phyloP scores from a whole-genome alignment of 1,139 yeast genomes.

The Sugiyamaella xylanicola region DNA sequence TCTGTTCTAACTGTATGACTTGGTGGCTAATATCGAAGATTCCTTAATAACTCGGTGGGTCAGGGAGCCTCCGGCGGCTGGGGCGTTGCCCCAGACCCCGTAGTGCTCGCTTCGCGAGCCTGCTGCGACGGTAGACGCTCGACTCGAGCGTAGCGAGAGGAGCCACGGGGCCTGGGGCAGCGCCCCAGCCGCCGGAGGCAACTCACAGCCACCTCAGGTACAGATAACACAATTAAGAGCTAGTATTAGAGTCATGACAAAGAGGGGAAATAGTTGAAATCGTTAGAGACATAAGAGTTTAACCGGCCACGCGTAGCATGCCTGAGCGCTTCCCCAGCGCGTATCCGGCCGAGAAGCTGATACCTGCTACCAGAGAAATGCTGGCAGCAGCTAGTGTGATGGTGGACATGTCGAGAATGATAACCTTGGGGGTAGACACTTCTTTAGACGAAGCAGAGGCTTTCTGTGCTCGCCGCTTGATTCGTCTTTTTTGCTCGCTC shows the following conservation, averaged over 20 bases:
- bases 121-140: too few relatives aligned
- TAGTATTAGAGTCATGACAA: neutral
- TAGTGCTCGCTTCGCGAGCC: too few relatives aligned
- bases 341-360: constrained; percentile 39
- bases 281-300: neutral
- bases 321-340: constrained; percentile 37
- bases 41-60: too few relatives aligned
- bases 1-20: too few relatives aligned
- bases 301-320: constrained; percentile 24
- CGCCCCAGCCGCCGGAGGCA: constrained; percentile 3
- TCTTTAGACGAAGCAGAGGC: neutral
- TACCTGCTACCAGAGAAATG: constrained; percentile 37
- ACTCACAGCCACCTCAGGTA: neutral
- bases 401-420: constrained; percentile 27
- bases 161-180: neutral
- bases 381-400: constrained; percentile 38
- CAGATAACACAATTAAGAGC: neutral
- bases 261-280: neutral
- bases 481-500: neutral
- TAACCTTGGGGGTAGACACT: constrained; percentile 10
- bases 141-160: neutral
- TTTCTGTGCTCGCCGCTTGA: constrained; percentile 3
- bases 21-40: too few relatives aligned
- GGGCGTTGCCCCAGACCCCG: neutral
- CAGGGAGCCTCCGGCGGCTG: neutral